phyloP scores from a whole-genome alignment of 2,329 filamentous ascomycete species.

The Exophiala oligosperma region DNA sequence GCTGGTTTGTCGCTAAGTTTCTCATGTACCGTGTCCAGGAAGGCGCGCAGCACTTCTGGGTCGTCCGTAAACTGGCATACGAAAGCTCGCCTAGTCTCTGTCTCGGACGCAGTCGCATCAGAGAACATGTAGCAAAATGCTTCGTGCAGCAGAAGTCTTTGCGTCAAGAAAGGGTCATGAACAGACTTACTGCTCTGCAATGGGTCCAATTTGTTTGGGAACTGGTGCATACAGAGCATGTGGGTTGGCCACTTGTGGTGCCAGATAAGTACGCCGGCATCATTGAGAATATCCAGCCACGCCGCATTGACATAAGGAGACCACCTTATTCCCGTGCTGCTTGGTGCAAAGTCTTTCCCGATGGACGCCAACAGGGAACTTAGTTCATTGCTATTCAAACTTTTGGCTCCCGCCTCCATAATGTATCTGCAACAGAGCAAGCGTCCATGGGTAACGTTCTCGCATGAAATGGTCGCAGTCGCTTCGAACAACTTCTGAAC shows the following conservation, averaged over 20 bases:
- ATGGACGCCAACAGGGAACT: slow-evolving; percentile 5
- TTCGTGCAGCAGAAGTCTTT: slow-evolving; percentile 7
- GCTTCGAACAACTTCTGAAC: slow-evolving; percentile 3
- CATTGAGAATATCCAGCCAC: slow-evolving; percentile 24
- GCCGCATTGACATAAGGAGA: slow-evolving; percentile 23
- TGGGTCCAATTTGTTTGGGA: neutral
- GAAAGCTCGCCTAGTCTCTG: neutral
- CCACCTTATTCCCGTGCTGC: neutral
- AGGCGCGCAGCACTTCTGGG: slow-evolving; percentile 7
- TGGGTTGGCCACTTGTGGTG: slow-evolving; percentile 5
- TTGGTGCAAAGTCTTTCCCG: neutral
- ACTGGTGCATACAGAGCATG: neutral
- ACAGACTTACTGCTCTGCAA: neutral
- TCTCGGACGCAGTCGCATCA: neutral
- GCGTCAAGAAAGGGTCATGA: slow-evolving; percentile 12
- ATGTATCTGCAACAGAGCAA: slow-evolving; percentile 31
- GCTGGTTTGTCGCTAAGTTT: neutral
- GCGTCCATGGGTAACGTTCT: slow-evolving; percentile 45
- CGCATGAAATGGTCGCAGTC: slow-evolving; percentile 3
- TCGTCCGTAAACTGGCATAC: slow-evolving; percentile 1
- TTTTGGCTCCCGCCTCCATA: neutral
- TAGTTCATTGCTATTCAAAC: slow-evolving; percentile 7
- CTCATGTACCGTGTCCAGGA: slow-evolving; percentile 4
- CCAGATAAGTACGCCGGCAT: slow-evolving; percentile 9
- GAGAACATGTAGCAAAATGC: slow-evolving; percentile 9